Conservation (phyloP, 202 grass and related monocot genomes). For the Setaria italica region DNA sequence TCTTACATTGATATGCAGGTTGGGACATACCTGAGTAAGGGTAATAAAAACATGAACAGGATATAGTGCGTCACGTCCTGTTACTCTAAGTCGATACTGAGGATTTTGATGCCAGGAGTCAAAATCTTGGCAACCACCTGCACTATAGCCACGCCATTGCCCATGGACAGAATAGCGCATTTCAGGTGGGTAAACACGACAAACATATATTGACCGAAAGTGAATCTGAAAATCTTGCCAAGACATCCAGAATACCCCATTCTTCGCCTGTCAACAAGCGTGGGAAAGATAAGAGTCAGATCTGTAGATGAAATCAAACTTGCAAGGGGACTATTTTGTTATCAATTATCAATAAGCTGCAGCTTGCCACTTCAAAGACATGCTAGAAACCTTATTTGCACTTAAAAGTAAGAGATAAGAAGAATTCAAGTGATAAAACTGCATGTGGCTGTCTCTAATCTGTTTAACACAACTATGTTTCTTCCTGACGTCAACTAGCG, state of each 20-base stretch:
- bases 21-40: constrained; percentile 84
- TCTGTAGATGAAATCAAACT: constrained; percentile 23
- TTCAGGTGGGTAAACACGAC: constrained; percentile 93
- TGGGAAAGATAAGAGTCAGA: constrained; percentile 47
- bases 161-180: constrained; percentile 97
- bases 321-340: constrained; percentile 5
- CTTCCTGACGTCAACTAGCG: constrained; percentile 5
- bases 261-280: constrained; percentile 73
- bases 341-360: constrained; percentile 24
- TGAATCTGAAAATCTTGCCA: constrained; percentile 99
- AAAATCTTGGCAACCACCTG: constrained; percentile 98
- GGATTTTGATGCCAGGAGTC: constrained; percentile 99
- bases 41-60: constrained; percentile 98
- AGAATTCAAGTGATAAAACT: background rate
- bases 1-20: constrained; percentile 26
- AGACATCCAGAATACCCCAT: constrained; percentile 99
- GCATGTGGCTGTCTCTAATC: background rate
- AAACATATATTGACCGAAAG: constrained; percentile 98
- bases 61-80: constrained; percentile 75
- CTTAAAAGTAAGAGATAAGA: background rate
- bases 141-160: constrained; percentile 93
- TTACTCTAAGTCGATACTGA: constrained; percentile 89
- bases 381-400: background rate
- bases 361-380: background rate
- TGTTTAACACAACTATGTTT: constrained; percentile 2